These are phyloP conservation scores for Alnus glutinosa DNA, from an alignment of 306 rosid species.

Conservation along the genomic window DNA sequence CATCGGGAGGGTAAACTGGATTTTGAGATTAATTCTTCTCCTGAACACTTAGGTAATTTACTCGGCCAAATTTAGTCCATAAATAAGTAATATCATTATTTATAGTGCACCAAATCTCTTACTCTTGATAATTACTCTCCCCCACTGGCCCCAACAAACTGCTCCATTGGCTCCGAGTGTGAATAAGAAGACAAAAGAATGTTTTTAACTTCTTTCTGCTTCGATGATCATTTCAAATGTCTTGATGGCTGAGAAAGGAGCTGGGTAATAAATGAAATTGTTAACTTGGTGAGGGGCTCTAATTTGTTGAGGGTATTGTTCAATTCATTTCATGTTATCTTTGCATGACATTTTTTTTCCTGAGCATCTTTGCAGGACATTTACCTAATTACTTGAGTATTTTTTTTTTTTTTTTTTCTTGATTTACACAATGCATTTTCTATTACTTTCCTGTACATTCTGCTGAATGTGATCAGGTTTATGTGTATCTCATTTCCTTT, in stretches of 20 bases:
- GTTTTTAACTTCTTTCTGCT: not conserved
- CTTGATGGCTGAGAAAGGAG: not conserved
- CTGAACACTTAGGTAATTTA: not conserved
- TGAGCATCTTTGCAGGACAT: not conserved
- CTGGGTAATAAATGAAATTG: not conserved
- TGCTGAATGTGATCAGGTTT: not conserved
- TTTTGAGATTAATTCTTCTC: not conserved
- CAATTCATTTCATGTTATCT: not conserved
- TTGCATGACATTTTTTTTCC: not conserved
- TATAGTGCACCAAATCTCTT: not conserved
- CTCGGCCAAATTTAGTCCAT: not conserved
- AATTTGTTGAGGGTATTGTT: not conserved
- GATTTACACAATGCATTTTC: not conserved
- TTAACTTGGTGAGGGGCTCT: not conserved
- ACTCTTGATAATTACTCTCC: not conserved
- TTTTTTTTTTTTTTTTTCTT: not conserved
- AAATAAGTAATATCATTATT: not conserved
- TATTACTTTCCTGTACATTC: not conserved
- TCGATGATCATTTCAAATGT: not conserved
- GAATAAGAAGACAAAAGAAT: not conserved
- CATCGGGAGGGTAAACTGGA: not conserved
- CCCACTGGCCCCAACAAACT: not conserved
- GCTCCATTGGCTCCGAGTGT: not conserved
- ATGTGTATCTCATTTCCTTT: conserved; percentile 17
- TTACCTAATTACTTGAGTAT: not conserved